Evolutionary conservation across 805 yeast genomes (phyloP).

Genomic region (Myxozyma sirexii): DNA sequence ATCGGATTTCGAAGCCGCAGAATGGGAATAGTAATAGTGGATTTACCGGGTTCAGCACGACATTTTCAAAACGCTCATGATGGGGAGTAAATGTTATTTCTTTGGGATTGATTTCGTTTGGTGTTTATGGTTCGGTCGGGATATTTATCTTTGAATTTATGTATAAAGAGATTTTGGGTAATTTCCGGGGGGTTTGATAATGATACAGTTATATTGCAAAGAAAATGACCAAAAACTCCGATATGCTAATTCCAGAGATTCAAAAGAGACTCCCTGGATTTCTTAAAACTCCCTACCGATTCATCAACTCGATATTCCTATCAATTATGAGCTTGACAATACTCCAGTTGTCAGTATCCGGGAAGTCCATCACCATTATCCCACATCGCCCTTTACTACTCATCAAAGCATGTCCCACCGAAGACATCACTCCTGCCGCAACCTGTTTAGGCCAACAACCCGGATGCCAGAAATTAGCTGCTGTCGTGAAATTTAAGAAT

Average conservation of each 20-base stretch:
- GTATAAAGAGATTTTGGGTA: too few species aligned
- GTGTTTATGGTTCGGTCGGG: not conserved
- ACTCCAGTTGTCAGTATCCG: conserved; percentile 64
- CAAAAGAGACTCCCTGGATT: not conserved
- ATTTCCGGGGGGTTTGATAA: not conserved
- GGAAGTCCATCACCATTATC: conserved; percentile 67
- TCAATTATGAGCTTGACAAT: conserved; percentile 55
- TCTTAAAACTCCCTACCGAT: not conserved
- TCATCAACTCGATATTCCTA: conserved; percentile 12
- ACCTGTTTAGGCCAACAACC: conserved; percentile 75
- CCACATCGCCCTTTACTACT: conserved; percentile 51
- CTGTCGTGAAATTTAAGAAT: conserved; percentile 73
- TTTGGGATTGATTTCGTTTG: not conserved
- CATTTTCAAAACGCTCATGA: not conserved
- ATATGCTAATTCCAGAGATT: not conserved
- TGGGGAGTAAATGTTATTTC: not conserved
- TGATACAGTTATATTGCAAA: not conserved
- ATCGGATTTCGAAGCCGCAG: conserved; percentile 4
- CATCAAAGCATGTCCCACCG: conserved; percentile 20
- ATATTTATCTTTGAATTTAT: too few species aligned
- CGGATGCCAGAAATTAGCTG: conserved; percentile 69
- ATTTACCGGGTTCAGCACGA: not conserved
- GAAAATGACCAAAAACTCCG: not conserved
- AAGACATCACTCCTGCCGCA: conserved; percentile 52
- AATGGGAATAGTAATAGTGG: not conserved